Evolutionary conservation across 1,284 basidiomycete species (phyloP).

Genomic region (Coniferiporia weirii): DNA sequence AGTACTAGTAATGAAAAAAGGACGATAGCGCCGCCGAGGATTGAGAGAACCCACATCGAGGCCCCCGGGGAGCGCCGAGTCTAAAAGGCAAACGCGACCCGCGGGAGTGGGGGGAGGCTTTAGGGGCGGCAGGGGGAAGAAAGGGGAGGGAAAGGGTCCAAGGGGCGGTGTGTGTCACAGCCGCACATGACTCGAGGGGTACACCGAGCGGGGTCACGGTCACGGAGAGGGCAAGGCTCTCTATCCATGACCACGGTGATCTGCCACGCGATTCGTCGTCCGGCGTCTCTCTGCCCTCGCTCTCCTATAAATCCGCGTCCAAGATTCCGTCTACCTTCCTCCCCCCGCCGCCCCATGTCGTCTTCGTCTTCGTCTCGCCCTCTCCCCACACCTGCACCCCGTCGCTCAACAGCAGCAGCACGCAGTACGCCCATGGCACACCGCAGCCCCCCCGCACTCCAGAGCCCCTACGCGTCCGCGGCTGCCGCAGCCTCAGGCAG

Average conservation of each 20-base stretch:
- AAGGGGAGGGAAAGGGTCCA: not conserved
- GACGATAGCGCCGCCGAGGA: not conserved
- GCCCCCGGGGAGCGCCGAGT: constrained; percentile 3
- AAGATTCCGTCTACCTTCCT: constrained; percentile 19
- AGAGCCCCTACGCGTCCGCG: constrained; percentile 23
- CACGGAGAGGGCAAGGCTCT: not conserved
- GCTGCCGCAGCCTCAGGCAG: too few species aligned
- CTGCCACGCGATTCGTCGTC: constrained; percentile 19
- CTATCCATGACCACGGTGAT: not conserved
- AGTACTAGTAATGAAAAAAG: not conserved
- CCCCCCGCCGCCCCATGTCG: constrained; percentile 21
- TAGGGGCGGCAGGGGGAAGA: not conserved
- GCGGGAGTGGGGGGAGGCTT: not conserved
- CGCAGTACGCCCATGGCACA: not conserved
- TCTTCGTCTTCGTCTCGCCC: too few species aligned
- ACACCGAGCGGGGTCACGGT: not conserved
- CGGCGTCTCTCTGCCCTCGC: constrained; percentile 24
- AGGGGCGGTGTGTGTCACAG: not conserved
- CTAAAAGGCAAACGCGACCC: constrained; percentile 13
- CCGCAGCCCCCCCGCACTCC: not conserved
- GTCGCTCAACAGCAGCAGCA: not conserved
- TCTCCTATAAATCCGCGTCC: constrained; percentile 29
- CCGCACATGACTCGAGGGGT: not conserved
- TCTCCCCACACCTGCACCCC: not conserved
- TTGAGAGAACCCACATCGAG: not conserved